Evolutionary conservation across 78 protist genomes (phyloP), one percentile per base, ranked within the genome.

Genomic region (slime mould (Dictyostelium discoideum)): DNA sequence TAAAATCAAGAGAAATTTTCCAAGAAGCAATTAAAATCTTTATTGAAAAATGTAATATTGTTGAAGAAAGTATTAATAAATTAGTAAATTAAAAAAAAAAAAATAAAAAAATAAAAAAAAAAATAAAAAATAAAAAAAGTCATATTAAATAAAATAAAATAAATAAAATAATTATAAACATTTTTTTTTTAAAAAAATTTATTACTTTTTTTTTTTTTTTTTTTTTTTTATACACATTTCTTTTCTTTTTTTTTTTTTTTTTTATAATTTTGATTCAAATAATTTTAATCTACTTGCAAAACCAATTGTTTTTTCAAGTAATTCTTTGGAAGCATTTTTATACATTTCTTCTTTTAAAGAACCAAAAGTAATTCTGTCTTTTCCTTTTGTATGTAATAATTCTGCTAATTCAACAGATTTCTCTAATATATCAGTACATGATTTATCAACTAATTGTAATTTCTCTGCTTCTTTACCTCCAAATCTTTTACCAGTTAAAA

Each of bases 11-110:
- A 76, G 74, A 72, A 74, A 72, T 94, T 32, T 94, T 94, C 48
- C 85, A 85, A 78, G 93, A 94, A 44, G 96, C 96, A 22, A 22
- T 94, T 40, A 79, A 87, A 73, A 84, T 94, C 22, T 88, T 94
- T 26, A 80, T 94, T 73, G 85, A 77, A 26, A 94, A 94, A 37
- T 94, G 96, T 77, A 74, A 65, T 80, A 80, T 76, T 48, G 84
- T 92, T 54, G 95, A 90, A 72, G 77, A 80, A 13, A 46, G 84
- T 78, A 46, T 90, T 3, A 80, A 82, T 20, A 73, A 46, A 37
- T 60, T 84, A 37, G 44, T 37, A 6, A 84, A 63, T 84, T 60
- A 84, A 60, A 26, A 32, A 14, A n/a, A 79, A 13, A 79, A 11
- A 79, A 16, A n/a, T n/a, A n/a, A 42, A 44, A 79, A 74, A 74